Evolutionary conservation across 805 yeast genomes (phyloP), one percentile per base, ranked within the genome.

Genomic region (Metschnikowia peoriensis): DNA sequence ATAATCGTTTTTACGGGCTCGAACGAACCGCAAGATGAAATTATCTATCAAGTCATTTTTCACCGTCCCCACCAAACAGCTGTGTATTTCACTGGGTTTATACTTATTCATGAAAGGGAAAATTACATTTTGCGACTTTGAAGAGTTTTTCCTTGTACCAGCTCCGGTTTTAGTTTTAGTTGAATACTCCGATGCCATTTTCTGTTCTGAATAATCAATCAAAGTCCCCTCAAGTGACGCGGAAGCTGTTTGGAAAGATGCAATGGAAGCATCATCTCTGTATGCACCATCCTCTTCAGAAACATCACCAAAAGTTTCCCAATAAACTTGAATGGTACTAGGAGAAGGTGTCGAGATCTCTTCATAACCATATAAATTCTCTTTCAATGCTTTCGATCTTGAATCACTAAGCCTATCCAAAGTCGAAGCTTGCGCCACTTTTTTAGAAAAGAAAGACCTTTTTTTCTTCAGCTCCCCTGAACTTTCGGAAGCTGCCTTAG

Each of bases 1-100:
- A 22, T 84, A 76, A 58, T 87, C 83, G 85, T 90, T 90, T 70
- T 90, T 90, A 70, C 97, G 84, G 38, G 97, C 97, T 60, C 96
- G 79, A 28, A 89, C 70, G 62, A 86, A 92, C 62, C 96, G 80
- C 63, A 92, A 75, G 32, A 89, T 47, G 59, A 85, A 69, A 61
- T 88, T 86, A 68, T 94, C 99, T 3, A 96, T 88, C 44, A 85
- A 77, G 66, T 93, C 98, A 41, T 83, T 79, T 70, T 93, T 84
- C 47, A 83, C 38, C 63, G 76, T 84, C 76, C 41, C 72, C 65
- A 86, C 87, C 81, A 64, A 84, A 76, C 56, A 79, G 77, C 8
- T 29, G 55, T 81, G 80, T 8, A 84, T 63, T 17, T 75, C 76
- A 22, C 75, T 76, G 0, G 86, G 80, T 27, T 83, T 76, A 53